phyloP scores from a whole-genome alignment of 306 rosid genomes.

The Cucumis melo region DNA sequence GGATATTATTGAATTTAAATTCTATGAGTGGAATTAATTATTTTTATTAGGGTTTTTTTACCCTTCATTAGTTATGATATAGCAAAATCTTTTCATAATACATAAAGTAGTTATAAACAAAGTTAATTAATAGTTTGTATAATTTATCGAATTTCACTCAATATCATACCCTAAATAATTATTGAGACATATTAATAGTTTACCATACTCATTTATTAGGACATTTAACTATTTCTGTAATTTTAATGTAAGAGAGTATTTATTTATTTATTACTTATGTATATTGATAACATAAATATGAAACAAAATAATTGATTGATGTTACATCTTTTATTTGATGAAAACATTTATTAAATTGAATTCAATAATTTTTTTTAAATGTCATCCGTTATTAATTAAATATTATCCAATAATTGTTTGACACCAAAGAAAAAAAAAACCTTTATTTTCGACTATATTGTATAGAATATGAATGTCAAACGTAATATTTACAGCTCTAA shows the following conservation, averaged over 20 bases:
- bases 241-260: background rate
- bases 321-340: background rate
- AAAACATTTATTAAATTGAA: background rate
- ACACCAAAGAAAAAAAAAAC: background rate
- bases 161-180: background rate
- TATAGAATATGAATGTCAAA: background rate
- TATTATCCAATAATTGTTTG: background rate
- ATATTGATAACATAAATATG: background rate
- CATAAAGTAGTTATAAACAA: background rate
- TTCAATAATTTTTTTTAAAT: background rate
- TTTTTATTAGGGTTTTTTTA: too few species aligned
- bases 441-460: background rate
- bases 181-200: background rate
- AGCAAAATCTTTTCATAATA: background rate
- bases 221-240: background rate
- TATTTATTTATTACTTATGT: background rate
- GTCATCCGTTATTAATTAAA: background rate
- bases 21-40: too few species aligned
- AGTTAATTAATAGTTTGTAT: background rate
- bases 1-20: too few species aligned
- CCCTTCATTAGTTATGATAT: too few species aligned
- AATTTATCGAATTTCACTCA: background rate
- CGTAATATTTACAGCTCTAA: background rate
- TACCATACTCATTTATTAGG: background rate
- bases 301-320: slow-evolving; percentile 1